phyloP scores from a whole-genome alignment of 2,329 filamentous ascomycete species.

The Talaromyces sp. region DNA sequence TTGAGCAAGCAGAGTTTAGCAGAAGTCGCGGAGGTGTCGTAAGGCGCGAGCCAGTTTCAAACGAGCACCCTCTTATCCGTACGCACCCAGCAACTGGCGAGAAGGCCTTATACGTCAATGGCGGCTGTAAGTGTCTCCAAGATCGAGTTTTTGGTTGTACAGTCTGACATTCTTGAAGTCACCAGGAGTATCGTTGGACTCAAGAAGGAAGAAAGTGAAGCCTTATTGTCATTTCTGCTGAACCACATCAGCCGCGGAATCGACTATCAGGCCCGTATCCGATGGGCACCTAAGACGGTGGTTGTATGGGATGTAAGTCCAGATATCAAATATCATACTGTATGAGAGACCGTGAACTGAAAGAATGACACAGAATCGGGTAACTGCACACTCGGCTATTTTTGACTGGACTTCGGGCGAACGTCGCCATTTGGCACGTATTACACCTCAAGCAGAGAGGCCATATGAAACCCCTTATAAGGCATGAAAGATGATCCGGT shows the following conservation, averaged over 20 bases:
- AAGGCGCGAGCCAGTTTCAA: conserved; percentile 30
- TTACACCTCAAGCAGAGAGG: conserved; percentile 29
- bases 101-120: conserved; percentile 36
- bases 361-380: conserved; percentile 35
- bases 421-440: conserved; percentile 29
- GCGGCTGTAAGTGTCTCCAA: conserved; percentile 29
- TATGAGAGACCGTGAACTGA: conserved; percentile 26
- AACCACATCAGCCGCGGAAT: conserved; percentile 18
- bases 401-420: conserved; percentile 27
- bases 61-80: conserved; percentile 32
- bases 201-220: conserved; percentile 43
- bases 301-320: conserved; percentile 37
- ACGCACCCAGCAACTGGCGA: conserved; percentile 34
- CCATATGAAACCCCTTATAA: conserved; percentile 16
- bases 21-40: conserved; percentile 23
- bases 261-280: conserved; percentile 26
- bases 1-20: conserved; percentile 26
- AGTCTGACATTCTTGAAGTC: background rate
- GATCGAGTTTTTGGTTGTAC: background rate
- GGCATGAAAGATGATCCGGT: background rate
- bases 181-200: conserved; percentile 38
- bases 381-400: conserved; percentile 37
- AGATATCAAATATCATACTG: conserved; percentile 12
- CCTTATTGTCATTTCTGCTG: conserved; percentile 39
- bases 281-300: conserved; percentile 28